A percentile compares a stretch with the other conserved stretches of the same genome.
Conservation (phyloP, 2,329 filamentous ascomycete genomes). For the Chaetomiaceae sp. region DNA sequence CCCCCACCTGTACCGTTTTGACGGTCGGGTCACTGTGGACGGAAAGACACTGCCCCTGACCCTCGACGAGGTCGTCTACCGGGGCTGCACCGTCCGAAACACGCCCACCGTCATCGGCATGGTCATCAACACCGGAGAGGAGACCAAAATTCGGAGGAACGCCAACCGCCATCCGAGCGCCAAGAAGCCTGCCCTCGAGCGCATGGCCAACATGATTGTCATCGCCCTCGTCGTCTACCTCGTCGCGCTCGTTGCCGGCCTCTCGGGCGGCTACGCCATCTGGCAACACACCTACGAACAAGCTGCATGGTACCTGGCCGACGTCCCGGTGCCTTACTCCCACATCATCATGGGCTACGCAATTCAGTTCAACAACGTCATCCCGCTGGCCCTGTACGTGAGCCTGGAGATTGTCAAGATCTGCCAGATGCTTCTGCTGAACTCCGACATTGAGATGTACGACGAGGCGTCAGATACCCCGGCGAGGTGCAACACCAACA, state of each 20-base stretch:
- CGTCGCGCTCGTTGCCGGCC: slow-evolving; percentile 65
- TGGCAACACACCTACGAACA: slow-evolving; percentile 64
- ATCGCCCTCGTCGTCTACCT: slow-evolving; percentile 67
- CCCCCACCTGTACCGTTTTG: slow-evolving; percentile 68
- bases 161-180: slow-evolving; percentile 62
- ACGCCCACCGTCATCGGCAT: slow-evolving; percentile 69
- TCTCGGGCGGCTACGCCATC: slow-evolving; percentile 72
- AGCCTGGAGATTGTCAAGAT: slow-evolving; percentile 92
- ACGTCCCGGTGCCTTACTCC: slow-evolving; percentile 57
- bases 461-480: slow-evolving; percentile 74
- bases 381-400: slow-evolving; percentile 89
- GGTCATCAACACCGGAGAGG: slow-evolving; percentile 85
- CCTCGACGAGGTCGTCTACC: slow-evolving; percentile 74
- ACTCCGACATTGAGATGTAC: slow-evolving; percentile 78
- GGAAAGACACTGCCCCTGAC: slow-evolving; percentile 65
- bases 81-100: slow-evolving; percentile 77
- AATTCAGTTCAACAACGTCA: slow-evolving; percentile 95
- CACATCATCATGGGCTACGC: slow-evolving; percentile 81
- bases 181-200: slow-evolving; percentile 46
- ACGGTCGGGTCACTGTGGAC: slow-evolving; percentile 57
- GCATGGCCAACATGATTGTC: slow-evolving; percentile 63
- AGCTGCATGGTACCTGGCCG: slow-evolving; percentile 66
- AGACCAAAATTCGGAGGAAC: slow-evolving; percentile 97
- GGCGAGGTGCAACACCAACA: slow-evolving; percentile 79
- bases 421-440: slow-evolving; percentile 65